Base-by-base conservation (phyloP, 2,329 filamentous ascomycete species). In the Davidsoniella eucalypti region DNA sequence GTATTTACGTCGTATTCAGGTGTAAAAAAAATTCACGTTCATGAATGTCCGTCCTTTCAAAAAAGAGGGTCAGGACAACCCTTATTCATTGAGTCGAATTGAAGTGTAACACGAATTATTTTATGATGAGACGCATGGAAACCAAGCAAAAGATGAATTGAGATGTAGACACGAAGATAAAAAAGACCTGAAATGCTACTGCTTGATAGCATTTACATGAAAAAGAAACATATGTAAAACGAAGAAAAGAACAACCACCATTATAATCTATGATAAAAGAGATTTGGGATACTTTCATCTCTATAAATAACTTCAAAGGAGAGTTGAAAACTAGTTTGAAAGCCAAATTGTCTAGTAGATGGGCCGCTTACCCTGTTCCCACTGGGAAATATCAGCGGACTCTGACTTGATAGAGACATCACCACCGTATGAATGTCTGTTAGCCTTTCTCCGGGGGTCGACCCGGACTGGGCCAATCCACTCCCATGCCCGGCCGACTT, bases 401-500 rank as follows among this genome's bases (percentile, higher is more conserved):
- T 39, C 49, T 17, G 36, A 18, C 57, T 63, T 65, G 39, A 66
- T 57, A 23, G 68, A 42, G 67, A 3, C 63, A 57, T 6, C 63
- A 65, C 59, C 64, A 68, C 1, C 72, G 75, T 10, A 70, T 66
- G n/a, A 74, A 65, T 2, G 68, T 71, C 33, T 73, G 66, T 45
- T 70, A 66, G 40, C 71, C 62, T 18, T 53, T 23, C 51, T 37
- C 9, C 51, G 47, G 8, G 36, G 16, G 33, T 68, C 67, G 16
- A 68, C 69, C 16, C 67, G 63, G 16, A 70, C 66, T 12, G 76
- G 74, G 1, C 78, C 78, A 54, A 82, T 81, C 78, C 78, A 82
- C 60, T 82, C 79, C 78, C 78, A 82, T 1, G 77, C 78, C 25
- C 77, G 69, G 25, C 76, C 76, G 26, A 83, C 72, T 59, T 82